Base-by-base conservation (phyloP, 345 rosid species). In the Arabidopsis arenosa region DNA sequence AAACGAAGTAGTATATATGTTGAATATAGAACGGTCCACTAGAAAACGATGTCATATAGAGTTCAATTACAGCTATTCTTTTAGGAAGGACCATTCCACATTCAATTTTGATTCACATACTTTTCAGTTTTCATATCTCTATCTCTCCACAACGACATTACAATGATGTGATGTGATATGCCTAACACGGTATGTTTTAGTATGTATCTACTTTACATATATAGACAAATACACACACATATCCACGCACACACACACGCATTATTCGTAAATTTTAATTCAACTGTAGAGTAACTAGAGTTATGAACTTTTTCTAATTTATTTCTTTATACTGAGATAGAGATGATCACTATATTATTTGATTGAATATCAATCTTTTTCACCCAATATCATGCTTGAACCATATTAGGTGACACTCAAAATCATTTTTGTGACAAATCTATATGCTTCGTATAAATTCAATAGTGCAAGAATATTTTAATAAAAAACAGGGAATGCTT, bases 101-200 rank as follows among this genome's bases (percentile, higher is more conserved):
- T 68, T 66, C 63, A 73, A 73, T 73, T 55, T 64, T 23, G 48
- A 54, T 53, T 73, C 68, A 75, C 17, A 48, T 59, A 56, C 55
- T 39, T 67, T 75, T 60, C 71, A 44, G 70, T 39, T 33, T 65
- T 62, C 51, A 58, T 69, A 62, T 68, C 56, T 75, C 48, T 9
- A 32, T 70, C 58, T 43, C 48, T 52, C 54, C 35, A 61, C 40
- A 75, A 28, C 49, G 69, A 75, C 75, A 60, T 61, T 10, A 63
- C 69, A 68, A 75, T 60, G 63, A 66, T 75, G 48, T 75, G 79
- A 75, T 75, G 68, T 75, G 69, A 75, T 52, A 68, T 75, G 74
- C 32, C 69, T 55, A 68, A 75, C 39, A 61, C 62, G 54, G 39
- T 66, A 37, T 60, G 17, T 28, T 28, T 28, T 28, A 28, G 32